Evolutionary conservation across 108 stramenopile genomes (phyloP), one percentile per base, ranked within the genome.

Genomic region (Skeletonema grethae): DNA sequence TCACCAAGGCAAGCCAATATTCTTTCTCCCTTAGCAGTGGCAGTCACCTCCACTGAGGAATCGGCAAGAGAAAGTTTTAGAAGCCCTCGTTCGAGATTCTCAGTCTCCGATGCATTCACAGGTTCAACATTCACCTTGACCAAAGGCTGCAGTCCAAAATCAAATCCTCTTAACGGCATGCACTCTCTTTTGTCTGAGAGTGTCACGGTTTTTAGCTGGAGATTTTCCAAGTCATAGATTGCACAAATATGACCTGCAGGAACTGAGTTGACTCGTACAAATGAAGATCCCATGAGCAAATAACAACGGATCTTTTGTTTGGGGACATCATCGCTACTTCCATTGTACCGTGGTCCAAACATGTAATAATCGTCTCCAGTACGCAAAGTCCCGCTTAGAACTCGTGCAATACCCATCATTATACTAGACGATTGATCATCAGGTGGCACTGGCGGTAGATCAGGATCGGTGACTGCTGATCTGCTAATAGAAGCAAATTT

Each of bases 91-190:
- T 95, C 94, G 16, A 95, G 76, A 6, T 72, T 69, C 7, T 83
- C 73, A 10, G 87, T 87, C 69, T 95, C 94, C 10, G 86, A 78
- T 22, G 90, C 86, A 43, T 76, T 66, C 16, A 87, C 79, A 6
- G 94, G 70, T 64, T 95, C 94, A 5, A 95, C 90, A 83, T 91
- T 92, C 9, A 95, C 94, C 82, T 95, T 95, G 39, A 95, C 94
- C 57, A 95, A 74, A 8, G 94, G 94, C 29, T 90, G 88, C 50
- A 92, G 70, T 20, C 86, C 85, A 46, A 72, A 61, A 66, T 91
- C 87, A 57, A 95, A 90, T 7, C 87, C 88, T 31, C 73, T 73
- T 57, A 95, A 67, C 0, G 94, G 94, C 87, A 90, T 90, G 13
- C 87, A 89, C 41, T 85, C 45, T 39, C 63, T 70, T 45, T 32